phyloP scores from a whole-genome alignment of 306 rosid genomes.

The Arachis stenosperma region DNA sequence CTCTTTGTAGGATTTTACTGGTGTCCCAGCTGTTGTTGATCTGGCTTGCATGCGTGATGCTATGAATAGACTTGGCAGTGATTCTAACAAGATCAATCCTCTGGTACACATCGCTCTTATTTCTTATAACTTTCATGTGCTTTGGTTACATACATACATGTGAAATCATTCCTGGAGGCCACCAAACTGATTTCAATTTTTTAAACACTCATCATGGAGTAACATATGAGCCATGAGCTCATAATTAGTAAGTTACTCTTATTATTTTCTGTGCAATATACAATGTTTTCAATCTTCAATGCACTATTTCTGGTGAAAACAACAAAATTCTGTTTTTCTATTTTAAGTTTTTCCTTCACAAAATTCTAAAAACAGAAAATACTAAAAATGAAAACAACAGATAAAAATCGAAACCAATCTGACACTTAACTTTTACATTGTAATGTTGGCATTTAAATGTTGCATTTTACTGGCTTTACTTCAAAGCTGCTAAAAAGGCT shows the following conservation, averaged over 20 bases:
- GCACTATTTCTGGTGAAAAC: too few species aligned
- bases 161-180: conserved; percentile 21
- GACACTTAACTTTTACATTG: conserved; percentile 6
- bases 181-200: conserved; percentile 4
- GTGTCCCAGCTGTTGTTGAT: conserved; percentile 98
- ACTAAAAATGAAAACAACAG: too few species aligned
- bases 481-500: not conserved
- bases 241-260: not conserved
- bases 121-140: not conserved
- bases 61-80: conserved; percentile 94
- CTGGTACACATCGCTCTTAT: conserved; percentile 59
- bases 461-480: conserved; percentile 8
- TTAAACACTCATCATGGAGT: not conserved
- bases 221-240: not conserved
- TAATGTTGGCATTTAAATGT: not conserved
- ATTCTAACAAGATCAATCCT: conserved; percentile 94
- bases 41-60: conserved; percentile 99
- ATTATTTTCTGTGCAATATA: too few species aligned
- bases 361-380: too few species aligned
- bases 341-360: too few species aligned
- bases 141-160: not conserved
- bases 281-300: not conserved
- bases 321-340: too few species aligned
- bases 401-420: too few species aligned
- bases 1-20: conserved; percentile 83